Percentiles rank a stretch among this genome's conserved stretches.
These are phyloP conservation scores for Thoreauomyces humboldtii DNA, from an alignment of 192 early-diverging fungal genomes.

Conservation along the genomic window DNA sequence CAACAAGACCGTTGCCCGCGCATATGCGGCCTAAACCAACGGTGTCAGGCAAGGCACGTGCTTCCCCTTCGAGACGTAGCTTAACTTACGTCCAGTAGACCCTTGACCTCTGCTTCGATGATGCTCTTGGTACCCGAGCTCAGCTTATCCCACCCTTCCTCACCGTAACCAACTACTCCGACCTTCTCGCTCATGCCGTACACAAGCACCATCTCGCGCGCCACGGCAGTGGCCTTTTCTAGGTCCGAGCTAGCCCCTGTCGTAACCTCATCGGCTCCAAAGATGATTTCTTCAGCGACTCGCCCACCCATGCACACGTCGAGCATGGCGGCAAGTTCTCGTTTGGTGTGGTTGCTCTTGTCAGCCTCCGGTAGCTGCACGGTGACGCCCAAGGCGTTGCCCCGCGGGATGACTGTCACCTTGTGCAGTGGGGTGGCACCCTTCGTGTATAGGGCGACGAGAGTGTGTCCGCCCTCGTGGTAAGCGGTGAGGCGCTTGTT, in stretches of 20 bases:
- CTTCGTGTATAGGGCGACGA: slow-evolving; percentile 92
- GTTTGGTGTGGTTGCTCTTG: slow-evolving; percentile 71
- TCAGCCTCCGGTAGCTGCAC: slow-evolving; percentile 94
- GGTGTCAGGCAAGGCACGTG: neutral
- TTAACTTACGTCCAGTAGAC: slow-evolving; percentile 63
- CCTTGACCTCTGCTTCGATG: slow-evolving; percentile 86
- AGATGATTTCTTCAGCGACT: slow-evolving; percentile 96
- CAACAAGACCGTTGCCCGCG: slow-evolving; percentile 70
- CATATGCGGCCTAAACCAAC: slow-evolving; percentile 54
- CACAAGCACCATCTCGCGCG: slow-evolving; percentile 84
- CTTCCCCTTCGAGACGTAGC: neutral
- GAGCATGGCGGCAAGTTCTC: slow-evolving; percentile 82
- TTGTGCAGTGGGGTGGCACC: slow-evolving; percentile 97
- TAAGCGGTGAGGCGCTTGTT: slow-evolving; percentile 90
- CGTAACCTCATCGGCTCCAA: slow-evolving; percentile 88
- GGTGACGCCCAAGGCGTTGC: slow-evolving; percentile 78
- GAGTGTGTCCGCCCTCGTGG: slow-evolving; percentile 96
- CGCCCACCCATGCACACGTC: slow-evolving; percentile 99
- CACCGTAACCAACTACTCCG: slow-evolving; percentile 74
- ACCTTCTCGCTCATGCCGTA: slow-evolving; percentile 96
- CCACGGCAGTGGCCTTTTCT: slow-evolving; percentile 82
- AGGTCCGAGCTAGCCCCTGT: slow-evolving; percentile 93
- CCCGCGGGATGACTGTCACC: slow-evolving; percentile 97
- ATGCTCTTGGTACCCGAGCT: slow-evolving; percentile 72
- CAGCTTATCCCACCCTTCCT: slow-evolving; percentile 71